Evolutionary conservation across 495 filamentous ascomycete species (phyloP), one percentile per base, ranked within the genome.

Genomic region (Bryoglossum gracile): DNA sequence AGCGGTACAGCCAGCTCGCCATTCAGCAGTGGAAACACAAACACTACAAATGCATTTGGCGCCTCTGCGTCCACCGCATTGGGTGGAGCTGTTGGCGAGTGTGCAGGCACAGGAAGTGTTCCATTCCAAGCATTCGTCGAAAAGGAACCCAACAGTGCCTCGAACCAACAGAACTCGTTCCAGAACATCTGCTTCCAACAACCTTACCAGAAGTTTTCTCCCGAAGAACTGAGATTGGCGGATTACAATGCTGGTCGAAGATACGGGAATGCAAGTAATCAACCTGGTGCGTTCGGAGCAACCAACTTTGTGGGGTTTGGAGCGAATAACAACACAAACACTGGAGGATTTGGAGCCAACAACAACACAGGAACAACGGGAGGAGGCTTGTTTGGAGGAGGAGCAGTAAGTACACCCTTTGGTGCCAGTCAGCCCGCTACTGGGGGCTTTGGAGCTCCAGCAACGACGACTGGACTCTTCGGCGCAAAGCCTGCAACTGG

Each of bases 181-280:
- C 91, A 97, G 62, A 95, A 83, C 56, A 84, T 98, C 52, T 77
- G 79, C 11, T 94, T 95, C 56, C 83, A 85, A 74, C 81, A 81
- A 38, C 79, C 87, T 0, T 97, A 95, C 67, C 79, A 77, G 62
- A 89, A 89, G 52, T 95, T 79, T 65, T 95, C 88, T 3, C 79
- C 86, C 28, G 92, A 98, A 63, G 92, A 98, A 65, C 66, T 98
- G 37, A 79, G 92, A 59, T 64, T 94, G 46, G 87, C 77, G 26
- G 92, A 98, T 67, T 98, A 97, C 66, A 77, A 81, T 45, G 82
- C 87, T 70, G 92, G 92, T 19, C 78, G 92, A 48, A 80, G 82
- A 28, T 85, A 72, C 55, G 92, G 89, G 6, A 91, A 87, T 55
- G 73, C 76, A 17, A 86, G 85, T 47, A 87, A 87, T 41, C 83